Base-by-base conservation (phyloP, 2,329 filamentous ascomycete species). In the Tolypocladium pustulatum region DNA sequence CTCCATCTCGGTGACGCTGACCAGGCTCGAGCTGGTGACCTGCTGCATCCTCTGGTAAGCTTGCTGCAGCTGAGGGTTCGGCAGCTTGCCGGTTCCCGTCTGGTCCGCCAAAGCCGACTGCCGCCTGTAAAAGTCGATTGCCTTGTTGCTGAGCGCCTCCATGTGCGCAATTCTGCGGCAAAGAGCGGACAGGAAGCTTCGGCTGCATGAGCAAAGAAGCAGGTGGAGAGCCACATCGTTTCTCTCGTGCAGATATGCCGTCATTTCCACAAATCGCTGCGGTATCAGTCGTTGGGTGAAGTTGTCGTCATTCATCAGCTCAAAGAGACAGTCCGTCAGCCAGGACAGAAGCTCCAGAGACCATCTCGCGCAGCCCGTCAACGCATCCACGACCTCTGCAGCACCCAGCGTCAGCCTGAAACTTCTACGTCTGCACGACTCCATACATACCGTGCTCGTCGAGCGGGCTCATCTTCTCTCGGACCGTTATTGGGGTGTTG, bases 321-420 rank as follows among this genome's bases (percentile, higher is more conserved):
- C 72, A 61, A 86, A 83, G 2, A 87, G 72, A 22, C 76, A 77
- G 64, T 87, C 82, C n/a, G 76, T 75, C 13, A 87, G 69, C 82
- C 84, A 87, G 2, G 80, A 77, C 53, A 87, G 71, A 17, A 95
- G 76, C 61, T 93, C 87, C 40, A 91, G 78, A 0, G 84, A 83
- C 92, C 92, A 97, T 67, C 83, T 86, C 4, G 88, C 84, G 58
- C 91, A 88, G 27, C 90, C 89, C 6, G 86, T 81, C 13, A 95
- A 76, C 52, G 86, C 83, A 46, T 86, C 83, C 2, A 93, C 82
- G 15, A 90, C 84, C 68, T 93, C 90, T 85, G 57, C 15, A 60
- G 2, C 22, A 9, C 9, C 6, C 10, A 36, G 1, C 43, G 55
- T 69, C 3, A 66, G 58, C 34, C 13, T 32, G 57, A 54, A 53